Conservation (phyloP, 805 yeast genomes). For the Torulaspora gathmanii region DNA sequence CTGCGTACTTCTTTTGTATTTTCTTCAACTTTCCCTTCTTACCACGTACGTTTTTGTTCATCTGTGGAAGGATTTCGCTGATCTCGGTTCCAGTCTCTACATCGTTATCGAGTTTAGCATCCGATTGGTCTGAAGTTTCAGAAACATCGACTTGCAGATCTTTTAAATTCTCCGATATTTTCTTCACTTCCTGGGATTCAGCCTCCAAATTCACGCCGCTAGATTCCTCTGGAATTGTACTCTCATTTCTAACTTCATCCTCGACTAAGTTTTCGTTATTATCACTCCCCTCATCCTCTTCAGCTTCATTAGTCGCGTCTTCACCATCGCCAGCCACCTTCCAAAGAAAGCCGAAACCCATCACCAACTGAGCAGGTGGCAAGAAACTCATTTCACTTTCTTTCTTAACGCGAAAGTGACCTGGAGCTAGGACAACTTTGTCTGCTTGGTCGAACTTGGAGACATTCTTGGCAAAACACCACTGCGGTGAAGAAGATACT, state of each 20-base stretch:
- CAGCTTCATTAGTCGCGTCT: constrained; percentile 5
- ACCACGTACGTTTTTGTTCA: constrained; percentile 60
- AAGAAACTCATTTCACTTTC: constrained; percentile 51
- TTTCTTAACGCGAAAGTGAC: constrained; percentile 52
- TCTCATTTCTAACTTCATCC: constrained; percentile 8
- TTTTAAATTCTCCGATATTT: background rate
- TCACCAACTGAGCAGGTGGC: constrained; percentile 77
- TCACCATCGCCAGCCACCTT: constrained; percentile 33
- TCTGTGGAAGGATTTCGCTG: constrained; percentile 19
- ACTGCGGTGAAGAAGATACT: constrained; percentile 79
- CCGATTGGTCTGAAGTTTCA: background rate
- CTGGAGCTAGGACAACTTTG: constrained; percentile 49
- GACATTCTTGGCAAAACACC: constrained; percentile 62
- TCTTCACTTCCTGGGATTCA: background rate
- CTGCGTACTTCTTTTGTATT: constrained; percentile 75
- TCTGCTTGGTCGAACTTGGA: constrained; percentile 64
- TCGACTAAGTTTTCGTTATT: constrained; percentile 9
- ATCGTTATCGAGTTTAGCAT: background rate
- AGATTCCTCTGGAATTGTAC: background rate
- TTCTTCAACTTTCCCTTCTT: constrained; percentile 80
- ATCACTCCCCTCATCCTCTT: constrained; percentile 5
- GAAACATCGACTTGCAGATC: background rate
- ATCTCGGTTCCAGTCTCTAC: constrained; percentile 14
- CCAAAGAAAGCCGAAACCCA: constrained; percentile 88
- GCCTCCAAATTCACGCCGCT: background rate